Base-by-base conservation (phyloP, 75 land plant genomes). In the Selaginella tamariscina region DNA sequence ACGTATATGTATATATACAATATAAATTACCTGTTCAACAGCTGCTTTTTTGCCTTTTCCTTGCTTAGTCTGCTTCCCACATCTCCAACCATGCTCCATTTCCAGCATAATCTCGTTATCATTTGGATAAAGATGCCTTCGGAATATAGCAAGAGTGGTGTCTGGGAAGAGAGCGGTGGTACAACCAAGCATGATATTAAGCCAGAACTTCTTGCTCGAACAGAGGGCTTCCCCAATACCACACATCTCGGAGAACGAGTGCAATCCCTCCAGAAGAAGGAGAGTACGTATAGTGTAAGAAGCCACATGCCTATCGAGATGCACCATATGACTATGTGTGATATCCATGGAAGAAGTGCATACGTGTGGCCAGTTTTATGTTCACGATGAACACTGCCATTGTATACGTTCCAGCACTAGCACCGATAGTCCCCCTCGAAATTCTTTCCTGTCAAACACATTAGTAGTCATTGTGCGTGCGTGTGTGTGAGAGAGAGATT, bases 301-400 rank as follows among this genome's bases (percentile, higher is more conserved):
- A 32, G 72, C 24, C 0, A 69, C 1, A n/a, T 27, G 31, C 27
- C 27, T 9, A 30, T 73, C 54, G 64, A 77, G 23, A 27, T 39
- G 15, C 49, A n/a, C 71, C 65, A 70, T 15, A 70, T 20, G 1
- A 56, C 29, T 1, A 31, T 5, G 15, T 24, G 55, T 1, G 65
- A 57, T 18, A 70, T 1, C 2, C 27, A 20, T 27, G 71, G 30
- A 69, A 72, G 8, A 27, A 39, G 44, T 73, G 30, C 0, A 55
- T 56, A 29, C 60, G 54, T 1, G 32, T 55, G 0, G 70, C 67
- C 0, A 69, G 65, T 27, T 77, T 77, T 23, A 77, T 22, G 27
- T 73, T 77, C 2, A 77, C 79, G 24, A 73, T 73, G 24, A 77
- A 33, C 1, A 77, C 65, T 11, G 56, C 65, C 67, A 77, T 49